A percentile compares a stretch with the other conserved stretches of the same genome.
These are phyloP conservation scores for Pleurotus eryngii DNA, from an alignment of 768 basidiomycete genomes.

Conservation along the genomic window DNA sequence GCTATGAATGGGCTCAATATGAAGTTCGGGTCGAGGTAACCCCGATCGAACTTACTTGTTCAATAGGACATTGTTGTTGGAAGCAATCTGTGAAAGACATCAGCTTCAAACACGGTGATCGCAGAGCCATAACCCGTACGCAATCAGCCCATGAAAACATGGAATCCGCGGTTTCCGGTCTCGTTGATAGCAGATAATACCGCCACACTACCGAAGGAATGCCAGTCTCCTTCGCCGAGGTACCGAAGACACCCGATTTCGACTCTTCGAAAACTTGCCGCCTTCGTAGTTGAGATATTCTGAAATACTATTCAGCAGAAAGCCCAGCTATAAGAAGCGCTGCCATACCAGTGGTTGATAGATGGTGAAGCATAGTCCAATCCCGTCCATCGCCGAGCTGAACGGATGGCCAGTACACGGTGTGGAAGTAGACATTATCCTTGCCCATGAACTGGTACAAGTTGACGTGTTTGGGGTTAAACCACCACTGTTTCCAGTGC, in stretches of 20 bases:
- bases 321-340: background rate
- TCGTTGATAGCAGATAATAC: conserved; percentile 88
- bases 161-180: conserved; percentile 92
- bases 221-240: conserved; percentile 89
- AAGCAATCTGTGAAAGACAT: conserved; percentile 57
- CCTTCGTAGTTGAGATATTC: conserved; percentile 98
- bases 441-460: conserved; percentile 99
- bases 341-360: conserved; percentile 85
- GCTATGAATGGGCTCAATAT: conserved; percentile 33
- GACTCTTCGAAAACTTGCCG: conserved; percentile 98
- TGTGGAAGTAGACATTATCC: conserved; percentile 98
- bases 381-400: conserved; percentile 84
- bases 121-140: conserved; percentile 39
- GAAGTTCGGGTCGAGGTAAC: background rate
- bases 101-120: background rate
- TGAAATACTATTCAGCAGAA: conserved; percentile 23
- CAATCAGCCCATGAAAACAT: conserved; percentile 98
- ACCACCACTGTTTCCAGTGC: conserved; percentile 98
- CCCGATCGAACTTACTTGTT: conserved; percentile 65
- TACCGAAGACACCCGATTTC: conserved; percentile 95
- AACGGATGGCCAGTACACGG: conserved; percentile 89
- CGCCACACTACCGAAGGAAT: conserved; percentile 95
- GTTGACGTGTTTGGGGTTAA: conserved; percentile 82
- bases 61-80: conserved; percentile 89
- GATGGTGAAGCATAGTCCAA: conserved; percentile 93